phyloP scores from a whole-genome alignment of 306 rosid species.

The Acacia crassicarpa region DNA sequence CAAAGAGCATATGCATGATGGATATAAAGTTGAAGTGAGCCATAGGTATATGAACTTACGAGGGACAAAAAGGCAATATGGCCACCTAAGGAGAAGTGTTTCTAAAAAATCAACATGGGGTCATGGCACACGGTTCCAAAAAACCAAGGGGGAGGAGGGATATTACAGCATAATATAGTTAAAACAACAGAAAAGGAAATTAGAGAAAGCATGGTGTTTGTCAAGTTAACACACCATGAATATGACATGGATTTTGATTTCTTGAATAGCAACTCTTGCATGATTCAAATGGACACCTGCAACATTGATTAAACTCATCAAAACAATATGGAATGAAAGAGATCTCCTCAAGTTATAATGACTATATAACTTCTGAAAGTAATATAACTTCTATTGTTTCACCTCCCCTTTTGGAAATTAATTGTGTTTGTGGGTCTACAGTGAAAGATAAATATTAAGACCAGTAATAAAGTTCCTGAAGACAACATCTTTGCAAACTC shows the following conservation, averaged over 20 bases:
- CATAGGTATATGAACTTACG: not conserved
- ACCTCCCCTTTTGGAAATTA: not conserved
- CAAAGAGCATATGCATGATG: not conserved
- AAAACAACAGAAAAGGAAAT: not conserved
- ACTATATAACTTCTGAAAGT: not conserved
- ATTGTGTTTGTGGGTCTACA: no score
- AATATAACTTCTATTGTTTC: not conserved
- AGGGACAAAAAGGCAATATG: not conserved
- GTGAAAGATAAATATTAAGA: not conserved
- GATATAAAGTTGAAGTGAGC: not conserved
- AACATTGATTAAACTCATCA: conserved; percentile 27
- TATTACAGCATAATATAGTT: not conserved
- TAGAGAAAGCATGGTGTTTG: not conserved
- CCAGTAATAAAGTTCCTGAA: not conserved
- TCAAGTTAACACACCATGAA: conserved; percentile 60
- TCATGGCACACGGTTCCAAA: not conserved
- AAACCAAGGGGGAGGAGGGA: not conserved
- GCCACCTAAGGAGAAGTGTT: not conserved
- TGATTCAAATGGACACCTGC: conserved; percentile 76
- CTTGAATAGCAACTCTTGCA: conserved; percentile 84
- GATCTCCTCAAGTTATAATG: not conserved
- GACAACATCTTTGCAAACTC: not conserved
- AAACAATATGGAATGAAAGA: not conserved
- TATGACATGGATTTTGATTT: conserved; percentile 77
- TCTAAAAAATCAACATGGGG: not conserved